Base-by-base conservation (phyloP, 2,329 filamentous ascomycete species). In the Ambrosiella beaveri region DNA sequence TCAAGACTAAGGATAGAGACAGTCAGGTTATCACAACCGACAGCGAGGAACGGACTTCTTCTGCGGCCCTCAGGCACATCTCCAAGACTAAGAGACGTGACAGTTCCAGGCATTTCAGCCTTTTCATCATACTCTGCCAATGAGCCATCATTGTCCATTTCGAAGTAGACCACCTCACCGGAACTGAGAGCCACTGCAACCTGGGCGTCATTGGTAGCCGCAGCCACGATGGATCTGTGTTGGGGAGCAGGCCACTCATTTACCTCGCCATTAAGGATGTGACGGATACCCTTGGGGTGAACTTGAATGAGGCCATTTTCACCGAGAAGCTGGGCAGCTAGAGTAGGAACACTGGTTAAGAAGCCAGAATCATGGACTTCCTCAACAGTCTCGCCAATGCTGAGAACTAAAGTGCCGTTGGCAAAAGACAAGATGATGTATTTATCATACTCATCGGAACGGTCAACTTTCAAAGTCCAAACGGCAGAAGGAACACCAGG, bases 121-220 rank as follows among this genome's bases (percentile, higher is more conserved):
- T 91, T 89, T 66, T 97, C 90, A 63, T 97, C 86, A 63, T 96
- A 95, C 71, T 97, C 91, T 39, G 88, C 88, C 38, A 97, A 75
- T 2, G 86, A 86, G 37, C 90, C 90, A 69, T 97, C 91, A 0
- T 81, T 79, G 65, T 96, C 93, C 82, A 96, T 91, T 68, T 98
- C 94, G 64, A 98, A 98, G 67, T 97, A 98, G 47, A 95, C 87
- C 62, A 98, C 91, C 69, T 98, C 93, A 41, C 91, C 91, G 7
- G 90, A 96, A 67, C 90, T 97, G 35, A 99, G 75, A 0, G 93
- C 93, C 54, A 97, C 84, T 2, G 89, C 89, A 35, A 98, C 88
- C 70, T 99, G 93, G 47, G 87, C 82, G 65, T 91, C 84, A 66
- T 98, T 99, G 13, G 91, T 93, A 1, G 91, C 85, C 39, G 91